phyloP scores from a whole-genome alignment of 495 filamentous ascomycete species.

The Cenococcum geophilum region DNA sequence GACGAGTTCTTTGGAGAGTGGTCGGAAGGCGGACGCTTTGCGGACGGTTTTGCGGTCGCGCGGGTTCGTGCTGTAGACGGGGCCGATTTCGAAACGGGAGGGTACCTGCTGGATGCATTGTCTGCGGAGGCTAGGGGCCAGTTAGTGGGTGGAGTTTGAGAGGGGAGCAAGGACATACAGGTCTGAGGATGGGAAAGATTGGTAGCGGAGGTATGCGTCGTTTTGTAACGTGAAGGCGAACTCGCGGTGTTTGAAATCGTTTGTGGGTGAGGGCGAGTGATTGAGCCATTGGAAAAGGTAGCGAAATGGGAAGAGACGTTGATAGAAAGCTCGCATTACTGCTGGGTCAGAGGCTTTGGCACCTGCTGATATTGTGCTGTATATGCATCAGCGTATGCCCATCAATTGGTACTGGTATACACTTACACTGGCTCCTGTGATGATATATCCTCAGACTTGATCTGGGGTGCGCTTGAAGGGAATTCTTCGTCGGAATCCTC shows the following conservation, averaged over 20 bases:
- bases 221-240: constrained; percentile 89
- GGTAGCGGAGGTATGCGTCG: constrained; percentile 87
- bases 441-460: constrained; percentile 39
- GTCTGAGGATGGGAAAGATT: constrained; percentile 79
- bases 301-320: constrained; percentile 91
- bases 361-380: constrained; percentile 22
- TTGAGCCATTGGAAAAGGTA: constrained; percentile 98
- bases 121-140: constrained; percentile 66
- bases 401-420: neutral
- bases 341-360: constrained; percentile 60
- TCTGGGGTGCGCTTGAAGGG: constrained; percentile 48
- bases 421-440: constrained; percentile 42
- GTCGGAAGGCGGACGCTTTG: constrained; percentile 65
- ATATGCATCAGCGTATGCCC: neutral
- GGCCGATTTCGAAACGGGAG: constrained; percentile 94
- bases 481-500: constrained; percentile 76
- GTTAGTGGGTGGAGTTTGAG: neutral
- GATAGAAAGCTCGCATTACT: constrained; percentile 85
- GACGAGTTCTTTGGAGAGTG: constrained; percentile 83
- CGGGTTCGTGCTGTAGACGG: constrained; percentile 87
- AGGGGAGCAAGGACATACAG: constrained; percentile 48
- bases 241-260: constrained; percentile 87
- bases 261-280: constrained; percentile 75
- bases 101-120: constrained; percentile 82
- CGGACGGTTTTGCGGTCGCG: constrained; percentile 84